Evolutionary conservation across 306 rosid species (phyloP), one percentile per base, ranked within the genome.

Genomic region (Inga laurina): DNA sequence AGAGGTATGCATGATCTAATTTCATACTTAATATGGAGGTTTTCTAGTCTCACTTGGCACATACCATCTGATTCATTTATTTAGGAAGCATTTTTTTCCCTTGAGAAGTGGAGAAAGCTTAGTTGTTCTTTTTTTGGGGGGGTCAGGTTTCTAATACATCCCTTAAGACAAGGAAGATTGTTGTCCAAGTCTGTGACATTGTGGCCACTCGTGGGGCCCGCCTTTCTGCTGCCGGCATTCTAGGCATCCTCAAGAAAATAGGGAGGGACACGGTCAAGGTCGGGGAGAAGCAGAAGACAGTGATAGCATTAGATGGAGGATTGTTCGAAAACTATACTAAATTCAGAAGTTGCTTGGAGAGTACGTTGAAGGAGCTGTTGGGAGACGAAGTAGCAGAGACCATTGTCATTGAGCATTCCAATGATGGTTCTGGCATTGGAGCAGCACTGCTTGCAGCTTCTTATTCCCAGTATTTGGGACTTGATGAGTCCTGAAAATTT

Each of bases 391-490:
- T 82, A 16, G 90, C 97, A 4, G 86, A 87, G 46, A 85, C 83
- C 83, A 54, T 94, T 77, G 87, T 86, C 8, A 30, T 92, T 44
- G 91, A 90, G 88, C 98, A 85, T 66, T 91, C 92, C 44, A 94
- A 86, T 3, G 99, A 97, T 52, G 99, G 99, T 64, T 97, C 99
- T 0, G 99, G 99, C 75, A 88, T 94, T 49, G 99, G 99, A 76
- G 99, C 99, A 30, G 93, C 97, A 51, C 94, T 97, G 69, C 86
- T 97, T 22, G 97, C 99, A n/a, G 98, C 99, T 41, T 94, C 99
- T 84, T 90, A 94, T 78, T 97, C 99, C 41, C 97, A 90, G 54
- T 97, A 97, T 87, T 75, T 83, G 76, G 97, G 82, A 74, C 76
- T 77, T 34, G 95, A 90, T 69, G 90, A 88, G 37, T 91, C 88